phyloP scores from a whole-genome alignment of 2,329 filamentous ascomycete species.

The Hypoxylon sp. region DNA sequence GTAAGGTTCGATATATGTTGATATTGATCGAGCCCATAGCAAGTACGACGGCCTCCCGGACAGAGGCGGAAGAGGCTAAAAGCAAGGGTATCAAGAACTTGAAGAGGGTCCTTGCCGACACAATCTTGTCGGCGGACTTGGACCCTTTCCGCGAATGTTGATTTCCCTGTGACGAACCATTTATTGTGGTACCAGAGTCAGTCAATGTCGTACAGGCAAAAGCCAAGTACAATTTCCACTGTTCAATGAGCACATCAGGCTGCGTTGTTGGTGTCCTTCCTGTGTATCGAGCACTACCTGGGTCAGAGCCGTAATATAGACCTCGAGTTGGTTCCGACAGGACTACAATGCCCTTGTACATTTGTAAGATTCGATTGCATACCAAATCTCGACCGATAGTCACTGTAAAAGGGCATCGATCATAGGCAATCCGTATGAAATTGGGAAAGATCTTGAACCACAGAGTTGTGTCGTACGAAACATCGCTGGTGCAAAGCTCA shows the following conservation, averaged over 20 bases:
- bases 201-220: constrained; percentile 97
- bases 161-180: constrained; percentile 68
- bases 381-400: constrained; percentile 92
- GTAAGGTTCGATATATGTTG: constrained; percentile 89
- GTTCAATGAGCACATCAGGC: constrained; percentile 90
- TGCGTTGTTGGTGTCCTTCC: constrained; percentile 77
- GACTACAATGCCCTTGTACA: constrained; percentile 86
- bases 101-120: constrained; percentile 90
- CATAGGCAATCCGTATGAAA: constrained; percentile 89
- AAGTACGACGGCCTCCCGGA: constrained; percentile 90
- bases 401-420: constrained; percentile 91
- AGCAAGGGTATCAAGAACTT: constrained; percentile 91
- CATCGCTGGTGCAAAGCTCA: constrained; percentile 94
- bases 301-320: constrained; percentile 73
- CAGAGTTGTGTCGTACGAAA: constrained; percentile 92
- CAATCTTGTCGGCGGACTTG: constrained; percentile 81
- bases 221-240: constrained; percentile 97
- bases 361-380: constrained; percentile 91
- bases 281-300: constrained; percentile 66
- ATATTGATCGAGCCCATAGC: constrained; percentile 96
- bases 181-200: constrained; percentile 78
- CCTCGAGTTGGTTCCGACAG: constrained; percentile 82
- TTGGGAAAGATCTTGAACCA: constrained; percentile 99
- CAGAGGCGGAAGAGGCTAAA: constrained; percentile 82
- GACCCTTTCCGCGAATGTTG: constrained; percentile 89